phyloP scores from a whole-genome alignment of 768 basidiomycete genomes.

The Tephrocybe sp. region DNA sequence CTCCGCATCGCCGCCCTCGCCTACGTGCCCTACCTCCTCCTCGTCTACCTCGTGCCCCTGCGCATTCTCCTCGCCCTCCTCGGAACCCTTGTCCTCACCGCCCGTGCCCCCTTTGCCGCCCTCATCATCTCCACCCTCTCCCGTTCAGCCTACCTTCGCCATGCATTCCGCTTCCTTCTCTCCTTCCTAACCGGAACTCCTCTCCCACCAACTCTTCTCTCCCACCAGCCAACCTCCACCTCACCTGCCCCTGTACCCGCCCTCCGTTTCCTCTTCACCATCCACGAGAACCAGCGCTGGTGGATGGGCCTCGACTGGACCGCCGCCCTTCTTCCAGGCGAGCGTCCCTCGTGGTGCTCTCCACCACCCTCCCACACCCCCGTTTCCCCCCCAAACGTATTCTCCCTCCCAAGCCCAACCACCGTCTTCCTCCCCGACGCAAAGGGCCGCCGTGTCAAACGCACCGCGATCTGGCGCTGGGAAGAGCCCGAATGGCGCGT shows the following conservation, averaged over 20 bases:
- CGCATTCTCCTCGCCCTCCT: conserved; percentile 57
- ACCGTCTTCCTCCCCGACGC: conserved; percentile 54
- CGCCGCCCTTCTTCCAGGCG: conserved; percentile 83
- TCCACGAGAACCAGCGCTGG: conserved; percentile 95
- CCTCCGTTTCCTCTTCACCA: conserved; percentile 81
- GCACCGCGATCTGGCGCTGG: conserved; percentile 86
- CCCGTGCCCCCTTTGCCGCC: conserved; percentile 68
- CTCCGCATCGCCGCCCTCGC: conserved; percentile 57
- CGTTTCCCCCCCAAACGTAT: conserved; percentile 68
- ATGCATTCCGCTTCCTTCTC: conserved; percentile 53
- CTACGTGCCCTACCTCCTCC: conserved; percentile 65
- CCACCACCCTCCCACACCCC: conserved; percentile 45
- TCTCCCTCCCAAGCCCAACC: conserved; percentile 64
- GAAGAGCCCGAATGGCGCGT: conserved; percentile 91
- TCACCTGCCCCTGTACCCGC: conserved; percentile 37
- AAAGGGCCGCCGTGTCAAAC: conserved; percentile 53
- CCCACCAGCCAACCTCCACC: conserved; percentile 32
- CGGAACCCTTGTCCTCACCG: conserved; percentile 46
- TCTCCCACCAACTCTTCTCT: conserved; percentile 39
- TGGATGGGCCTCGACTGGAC: conserved; percentile 99
- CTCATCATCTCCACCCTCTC: conserved; percentile 55
- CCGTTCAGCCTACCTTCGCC: conserved; percentile 69
- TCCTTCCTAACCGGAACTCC: conserved; percentile 56
- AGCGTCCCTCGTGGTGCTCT: conserved; percentile 87
- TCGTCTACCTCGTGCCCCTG: conserved; percentile 63